phyloP scores from a whole-genome alignment of 2,329 filamentous ascomycete genomes.

The Arthrobotrys entomopaga region DNA sequence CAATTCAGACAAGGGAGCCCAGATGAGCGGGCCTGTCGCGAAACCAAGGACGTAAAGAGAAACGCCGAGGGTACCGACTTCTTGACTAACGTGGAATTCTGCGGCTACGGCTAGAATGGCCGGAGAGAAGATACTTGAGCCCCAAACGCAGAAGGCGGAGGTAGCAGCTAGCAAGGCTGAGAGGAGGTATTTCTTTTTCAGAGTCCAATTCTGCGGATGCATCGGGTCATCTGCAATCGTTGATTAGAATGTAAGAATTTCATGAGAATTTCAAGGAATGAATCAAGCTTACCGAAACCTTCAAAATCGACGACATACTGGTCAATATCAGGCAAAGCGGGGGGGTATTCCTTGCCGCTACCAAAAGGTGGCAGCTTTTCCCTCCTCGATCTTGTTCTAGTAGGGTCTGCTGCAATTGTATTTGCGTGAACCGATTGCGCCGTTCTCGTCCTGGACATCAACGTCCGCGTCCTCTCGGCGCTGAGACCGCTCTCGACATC shows the following conservation, averaged over 20 bases:
- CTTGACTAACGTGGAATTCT: conserved; percentile 70
- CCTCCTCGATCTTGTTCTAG: conserved; percentile 35
- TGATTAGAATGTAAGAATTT: conserved; percentile 2
- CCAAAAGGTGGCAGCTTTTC: conserved; percentile 50
- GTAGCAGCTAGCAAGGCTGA: conserved; percentile 77
- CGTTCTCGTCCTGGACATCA: conserved; percentile 44
- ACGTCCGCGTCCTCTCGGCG: conserved; percentile 36
- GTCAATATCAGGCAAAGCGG: conserved; percentile 74
- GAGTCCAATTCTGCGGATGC: conserved; percentile 87
- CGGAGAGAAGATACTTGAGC: conserved; percentile 78
- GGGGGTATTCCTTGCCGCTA: conserved; percentile 68
- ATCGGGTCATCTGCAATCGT: conserved; percentile 73
- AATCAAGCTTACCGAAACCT: conserved; percentile 66
- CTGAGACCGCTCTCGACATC: conserved; percentile 36
- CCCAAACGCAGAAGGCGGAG: conserved; percentile 76
- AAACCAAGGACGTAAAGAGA: conserved; percentile 78
- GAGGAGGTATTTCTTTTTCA: conserved; percentile 79
- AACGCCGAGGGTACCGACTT: conserved; percentile 73
- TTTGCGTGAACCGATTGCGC: conserved; percentile 49
- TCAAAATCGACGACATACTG: conserved; percentile 88
- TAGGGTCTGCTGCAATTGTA: conserved; percentile 43
- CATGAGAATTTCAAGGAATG: background rate
- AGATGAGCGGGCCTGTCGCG: conserved; percentile 76
- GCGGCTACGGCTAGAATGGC: conserved; percentile 70
- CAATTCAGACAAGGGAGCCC: conserved; percentile 78